Conservation (phyloP, 345 rosid species). For the Eucalyptus cloeziana region DNA sequence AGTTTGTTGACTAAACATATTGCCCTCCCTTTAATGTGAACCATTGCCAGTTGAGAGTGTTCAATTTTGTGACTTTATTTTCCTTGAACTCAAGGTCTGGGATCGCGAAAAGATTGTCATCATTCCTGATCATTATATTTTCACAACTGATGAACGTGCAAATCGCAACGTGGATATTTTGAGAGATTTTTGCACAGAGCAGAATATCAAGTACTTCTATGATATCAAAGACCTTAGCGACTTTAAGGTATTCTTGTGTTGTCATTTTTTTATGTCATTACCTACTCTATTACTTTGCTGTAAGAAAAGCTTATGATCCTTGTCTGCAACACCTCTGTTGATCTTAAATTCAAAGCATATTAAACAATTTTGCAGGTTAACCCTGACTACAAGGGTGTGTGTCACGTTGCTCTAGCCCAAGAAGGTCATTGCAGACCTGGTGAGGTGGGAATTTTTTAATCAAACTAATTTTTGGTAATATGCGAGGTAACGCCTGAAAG, state of each 20-base stretch:
- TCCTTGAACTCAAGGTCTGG: constrained; percentile 62
- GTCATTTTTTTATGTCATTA: not conserved
- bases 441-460: constrained; percentile 41
- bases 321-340: not conserved
- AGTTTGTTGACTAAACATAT: not conserved
- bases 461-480: not conserved
- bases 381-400: constrained; percentile 98
- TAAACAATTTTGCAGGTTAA: constrained; percentile 49
- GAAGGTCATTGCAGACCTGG: constrained; percentile 99
- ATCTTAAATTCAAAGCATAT: not conserved
- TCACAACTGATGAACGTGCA: constrained; percentile 87
- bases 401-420: constrained; percentile 97
- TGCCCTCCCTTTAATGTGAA: not conserved
- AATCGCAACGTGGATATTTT: constrained; percentile 93
- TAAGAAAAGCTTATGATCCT: not conserved
- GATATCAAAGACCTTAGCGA: constrained; percentile 84
- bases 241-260: constrained; percentile 46
- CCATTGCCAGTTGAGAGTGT: not conserved
- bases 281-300: not conserved
- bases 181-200: constrained; percentile 84
- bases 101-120: constrained; percentile 89
- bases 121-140: constrained; percentile 95
- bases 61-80: not conserved
- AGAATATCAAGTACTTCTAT: constrained; percentile 89
- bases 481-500: not conserved